These are phyloP conservation scores for Suhomyces ambrosiae DNA, from an alignment of 1,139 yeast genomes.

Conservation along the genomic window DNA sequence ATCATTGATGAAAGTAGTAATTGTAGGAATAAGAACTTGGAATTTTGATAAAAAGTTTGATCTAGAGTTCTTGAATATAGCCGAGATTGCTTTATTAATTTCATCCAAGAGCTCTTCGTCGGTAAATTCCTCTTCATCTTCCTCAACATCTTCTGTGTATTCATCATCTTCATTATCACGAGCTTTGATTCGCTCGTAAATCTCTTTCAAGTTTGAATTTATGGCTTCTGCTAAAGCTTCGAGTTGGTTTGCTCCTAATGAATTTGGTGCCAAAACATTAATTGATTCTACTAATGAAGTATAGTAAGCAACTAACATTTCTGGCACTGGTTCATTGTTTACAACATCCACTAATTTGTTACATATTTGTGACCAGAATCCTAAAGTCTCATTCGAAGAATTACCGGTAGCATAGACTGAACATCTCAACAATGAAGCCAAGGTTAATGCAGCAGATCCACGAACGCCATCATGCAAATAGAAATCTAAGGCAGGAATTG, in stretches of 20 bases:
- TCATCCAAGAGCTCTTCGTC: conserved; percentile 90
- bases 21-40: conserved; percentile 56
- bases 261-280: conserved; percentile 63
- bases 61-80: conserved; percentile 67
- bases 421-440: conserved; percentile 75
- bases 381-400: conserved; percentile 57
- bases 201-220: conserved; percentile 62
- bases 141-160: conserved; percentile 72
- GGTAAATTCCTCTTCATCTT: conserved; percentile 81
- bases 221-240: conserved; percentile 61
- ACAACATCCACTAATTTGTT: conserved; percentile 70
- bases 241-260: conserved; percentile 61
- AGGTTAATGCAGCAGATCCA: conserved; percentile 81
- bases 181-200: conserved; percentile 68
- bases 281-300: conserved; percentile 70
- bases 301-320: conserved; percentile 77
- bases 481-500: conserved; percentile 86
- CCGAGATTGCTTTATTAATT: conserved; percentile 74
- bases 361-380: conserved; percentile 73
- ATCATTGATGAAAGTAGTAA: conserved; percentile 60
- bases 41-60: conserved; percentile 65
- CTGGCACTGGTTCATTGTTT: conserved; percentile 80
- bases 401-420: conserved; percentile 65
- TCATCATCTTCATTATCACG: conserved; percentile 76
- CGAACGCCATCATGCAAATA: conserved; percentile 94